Conservation (phyloP, 768 basidiomycete species). For the Naganishia kalamii region DNA sequence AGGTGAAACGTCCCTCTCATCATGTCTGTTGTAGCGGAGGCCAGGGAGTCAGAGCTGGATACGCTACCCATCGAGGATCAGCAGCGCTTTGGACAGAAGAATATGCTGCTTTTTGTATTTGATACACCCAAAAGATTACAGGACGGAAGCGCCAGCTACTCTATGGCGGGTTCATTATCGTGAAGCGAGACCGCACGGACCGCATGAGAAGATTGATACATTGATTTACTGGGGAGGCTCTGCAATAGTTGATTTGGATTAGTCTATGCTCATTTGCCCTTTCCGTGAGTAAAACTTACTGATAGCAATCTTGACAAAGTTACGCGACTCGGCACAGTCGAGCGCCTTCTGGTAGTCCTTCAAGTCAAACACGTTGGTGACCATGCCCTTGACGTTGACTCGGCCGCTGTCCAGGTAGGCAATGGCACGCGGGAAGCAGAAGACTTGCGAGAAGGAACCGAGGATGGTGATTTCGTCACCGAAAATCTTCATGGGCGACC, state of each 20-base stretch:
- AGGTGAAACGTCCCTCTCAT: no score
- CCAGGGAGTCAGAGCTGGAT: no score
- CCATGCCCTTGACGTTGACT: constrained; percentile 47
- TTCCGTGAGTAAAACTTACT: neutral
- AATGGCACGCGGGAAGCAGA: constrained; percentile 84
- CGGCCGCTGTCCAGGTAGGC: constrained; percentile 83
- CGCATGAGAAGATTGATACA: neutral
- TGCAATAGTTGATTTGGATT: neutral
- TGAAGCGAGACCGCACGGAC: no score
- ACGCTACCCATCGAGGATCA: no score
- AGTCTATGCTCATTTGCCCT: no score
- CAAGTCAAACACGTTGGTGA: constrained; percentile 57
- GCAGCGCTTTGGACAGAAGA: no score
- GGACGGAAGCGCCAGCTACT: no score
- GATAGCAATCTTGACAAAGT: constrained; percentile 17
- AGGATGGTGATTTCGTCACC: constrained; percentile 70
- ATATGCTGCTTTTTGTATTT: no score
- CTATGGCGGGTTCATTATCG: no score
- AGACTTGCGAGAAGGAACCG: constrained; percentile 81
- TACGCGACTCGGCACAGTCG: constrained; percentile 48
- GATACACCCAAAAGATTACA: no score
- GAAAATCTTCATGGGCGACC: constrained; percentile 78
- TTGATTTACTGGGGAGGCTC: constrained; percentile 1
- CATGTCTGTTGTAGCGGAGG: no score
- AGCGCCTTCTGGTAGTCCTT: constrained; percentile 61